These are phyloP conservation scores for Phallus indusiatus DNA, from an alignment of 768 basidiomycete genomes.

Conservation along the genomic window DNA sequence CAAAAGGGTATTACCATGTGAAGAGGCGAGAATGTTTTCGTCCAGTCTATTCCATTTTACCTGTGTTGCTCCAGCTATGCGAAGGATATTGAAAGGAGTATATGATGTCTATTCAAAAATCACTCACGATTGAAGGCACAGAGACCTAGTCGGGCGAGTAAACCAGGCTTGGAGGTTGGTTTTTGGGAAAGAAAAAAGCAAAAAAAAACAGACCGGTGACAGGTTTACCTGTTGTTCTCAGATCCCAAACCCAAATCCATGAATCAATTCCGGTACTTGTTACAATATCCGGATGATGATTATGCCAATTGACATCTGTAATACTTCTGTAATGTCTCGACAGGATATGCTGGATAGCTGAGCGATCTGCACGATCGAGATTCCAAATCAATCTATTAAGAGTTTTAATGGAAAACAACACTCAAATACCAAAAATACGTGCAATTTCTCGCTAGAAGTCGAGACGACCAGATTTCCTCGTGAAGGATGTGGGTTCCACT, in stretches of 20 bases:
- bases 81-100: background rate
- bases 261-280: constrained; percentile 90
- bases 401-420: background rate
- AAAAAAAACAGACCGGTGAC: constrained; percentile 41
- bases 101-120: background rate
- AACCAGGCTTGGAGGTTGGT: background rate
- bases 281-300: constrained; percentile 72
- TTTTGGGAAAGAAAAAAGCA: constrained; percentile 4
- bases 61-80: constrained; percentile 75
- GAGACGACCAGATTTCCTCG: constrained; percentile 77
- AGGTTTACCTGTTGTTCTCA: constrained; percentile 61
- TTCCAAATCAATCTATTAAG: constrained; percentile 82
- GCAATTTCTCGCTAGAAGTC: constrained; percentile 85
- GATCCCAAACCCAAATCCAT: constrained; percentile 92
- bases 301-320: constrained; percentile 98
- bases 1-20: constrained; percentile 77
- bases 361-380: constrained; percentile 59
- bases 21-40: constrained; percentile 78
- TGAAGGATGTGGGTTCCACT: constrained; percentile 81
- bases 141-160: constrained; percentile 29
- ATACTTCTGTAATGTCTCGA: constrained; percentile 91
- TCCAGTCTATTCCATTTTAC: constrained; percentile 96
- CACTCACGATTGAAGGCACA: constrained; percentile 46
- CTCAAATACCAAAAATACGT: constrained; percentile 18
- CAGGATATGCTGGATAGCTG: constrained; percentile 75